These are phyloP conservation scores for Leccinum insigne DNA, from an alignment of 1,284 basidiomycete species.

Conservation along the genomic window DNA sequence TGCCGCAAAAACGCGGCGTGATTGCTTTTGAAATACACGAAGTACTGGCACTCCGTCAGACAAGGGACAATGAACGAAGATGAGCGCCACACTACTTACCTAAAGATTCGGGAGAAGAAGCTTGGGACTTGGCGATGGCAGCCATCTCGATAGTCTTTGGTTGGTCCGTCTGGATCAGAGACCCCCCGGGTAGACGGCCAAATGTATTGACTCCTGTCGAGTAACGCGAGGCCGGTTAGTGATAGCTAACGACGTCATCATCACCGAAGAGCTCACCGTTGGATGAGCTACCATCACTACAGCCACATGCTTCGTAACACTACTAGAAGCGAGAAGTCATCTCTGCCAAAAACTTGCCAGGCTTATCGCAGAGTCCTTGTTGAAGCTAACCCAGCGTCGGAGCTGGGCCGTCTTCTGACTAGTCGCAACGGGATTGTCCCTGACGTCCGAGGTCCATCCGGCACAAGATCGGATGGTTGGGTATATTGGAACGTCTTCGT, in stretches of 20 bases:
- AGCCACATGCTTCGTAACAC: conserved; percentile 2
- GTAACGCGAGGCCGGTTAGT: conserved; percentile 10
- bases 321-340: background rate
- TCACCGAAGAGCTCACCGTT: conserved; percentile 7
- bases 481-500: conserved; percentile 9
- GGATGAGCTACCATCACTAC: background rate
- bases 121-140: background rate
- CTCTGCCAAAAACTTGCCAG: conserved; percentile 14
- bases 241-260: background rate
- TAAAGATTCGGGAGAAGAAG: background rate
- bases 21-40: background rate
- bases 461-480: conserved; percentile 1
- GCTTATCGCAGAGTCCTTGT: conserved; percentile 3
- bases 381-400: conserved; percentile 2
- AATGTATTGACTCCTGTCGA: conserved; percentile 13
- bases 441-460: conserved; percentile 6
- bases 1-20: background rate
- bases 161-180: conserved; percentile 12
- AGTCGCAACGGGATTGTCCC: conserved; percentile 1
- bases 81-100: conserved; percentile 13
- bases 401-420: conserved; percentile 7
- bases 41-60: conserved; percentile 12
- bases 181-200: conserved; percentile 11
- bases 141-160: conserved; percentile 5
- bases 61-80: background rate